phyloP scores from a whole-genome alignment of 768 basidiomycete species.

The Exidia glandulosa region DNA sequence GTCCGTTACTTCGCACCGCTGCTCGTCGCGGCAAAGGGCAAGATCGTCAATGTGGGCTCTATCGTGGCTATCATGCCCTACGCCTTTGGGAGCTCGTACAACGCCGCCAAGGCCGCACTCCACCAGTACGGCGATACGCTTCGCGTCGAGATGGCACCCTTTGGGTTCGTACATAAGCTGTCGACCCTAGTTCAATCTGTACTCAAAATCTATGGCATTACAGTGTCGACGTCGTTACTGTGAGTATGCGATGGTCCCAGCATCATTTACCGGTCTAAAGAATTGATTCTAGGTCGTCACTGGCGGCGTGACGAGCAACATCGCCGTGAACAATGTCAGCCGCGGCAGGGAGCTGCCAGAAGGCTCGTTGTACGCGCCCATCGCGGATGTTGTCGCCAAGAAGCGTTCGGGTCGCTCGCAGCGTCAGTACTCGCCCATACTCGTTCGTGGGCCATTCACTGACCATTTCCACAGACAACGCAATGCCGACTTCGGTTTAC shows the following conservation, averaged over 20 bases:
- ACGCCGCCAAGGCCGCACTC: constrained; percentile 23
- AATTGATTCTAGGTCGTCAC: background rate
- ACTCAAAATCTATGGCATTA: too few relatives aligned
- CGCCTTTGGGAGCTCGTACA: constrained; percentile 20
- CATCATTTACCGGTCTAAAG: background rate
- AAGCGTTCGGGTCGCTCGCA: constrained; percentile 2
- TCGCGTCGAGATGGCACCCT: too few relatives aligned
- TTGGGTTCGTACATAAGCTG: too few relatives aligned
- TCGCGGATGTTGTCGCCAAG: constrained; percentile 3
- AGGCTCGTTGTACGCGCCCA: constrained; percentile 2
- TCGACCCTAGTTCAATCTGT: too few relatives aligned
- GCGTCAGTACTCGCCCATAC: background rate
- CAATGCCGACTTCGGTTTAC: too few relatives aligned
- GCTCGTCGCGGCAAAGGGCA: constrained; percentile 17
- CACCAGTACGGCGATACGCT: constrained; percentile 20
- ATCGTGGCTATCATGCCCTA: constrained; percentile 17
- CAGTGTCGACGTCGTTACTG: constrained; percentile 6
- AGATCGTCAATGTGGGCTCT: constrained; percentile 23
- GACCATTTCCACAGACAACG: too few relatives aligned
- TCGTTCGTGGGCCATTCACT: too few relatives aligned
- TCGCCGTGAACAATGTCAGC: background rate
- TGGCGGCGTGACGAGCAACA: constrained; percentile 5
- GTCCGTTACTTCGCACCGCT: constrained; percentile 20
- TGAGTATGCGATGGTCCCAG: background rate
- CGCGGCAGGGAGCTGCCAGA: background rate